Evolutionary conservation across 192 early-diverging fungal species (phyloP), one percentile per base, ranked within the genome.

Genomic region (Gaertneriomyces sp.): DNA sequence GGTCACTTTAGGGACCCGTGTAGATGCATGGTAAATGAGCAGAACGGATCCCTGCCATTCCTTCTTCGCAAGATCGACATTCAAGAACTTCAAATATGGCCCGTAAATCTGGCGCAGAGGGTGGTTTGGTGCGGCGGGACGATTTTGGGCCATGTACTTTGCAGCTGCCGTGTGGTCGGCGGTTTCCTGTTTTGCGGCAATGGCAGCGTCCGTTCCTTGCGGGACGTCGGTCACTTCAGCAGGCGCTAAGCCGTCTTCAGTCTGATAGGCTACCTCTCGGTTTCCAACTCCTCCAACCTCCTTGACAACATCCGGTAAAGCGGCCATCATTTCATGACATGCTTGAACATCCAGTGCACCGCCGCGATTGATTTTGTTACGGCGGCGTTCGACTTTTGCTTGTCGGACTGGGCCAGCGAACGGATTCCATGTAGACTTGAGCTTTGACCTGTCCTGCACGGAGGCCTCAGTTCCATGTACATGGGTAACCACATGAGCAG

Each of bases 321-420:
- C 44, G 9, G 61, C 61, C 12, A 63, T 14, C 61, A 63, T 63
- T n/a, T 51, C 61, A 44, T 63, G 61, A 20, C 14, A 10, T 20
- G 43, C 2, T 38, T 51, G 61, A 39, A 63, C 61, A 63, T 39
- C 61, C 40, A 53, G 33, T 10, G 19, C 44, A 25, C 61, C 61
- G 14, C 61, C 61, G 14, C 47, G 44, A 49, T 63, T 63, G 46
- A 63, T 16, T 56, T 33, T 16, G 5, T 16, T 39, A 5, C 54
- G 54, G 38, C 54, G 54, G 4, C 8, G 14, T 14, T 16, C 39
- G 14, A 56, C 12, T 38, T 56, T 56, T 6, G 20, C 39, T 14
- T 56, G 20, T 5, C 54, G 54, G 8, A 38, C 17, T 0, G 12
- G 12, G 39, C 33, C 33, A 14, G 39, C 2, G 12, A 12, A 38